Evolutionary conservation across 1,284 basidiomycete genomes (phyloP).

Genomic region (Tremellales sp.): DNA sequence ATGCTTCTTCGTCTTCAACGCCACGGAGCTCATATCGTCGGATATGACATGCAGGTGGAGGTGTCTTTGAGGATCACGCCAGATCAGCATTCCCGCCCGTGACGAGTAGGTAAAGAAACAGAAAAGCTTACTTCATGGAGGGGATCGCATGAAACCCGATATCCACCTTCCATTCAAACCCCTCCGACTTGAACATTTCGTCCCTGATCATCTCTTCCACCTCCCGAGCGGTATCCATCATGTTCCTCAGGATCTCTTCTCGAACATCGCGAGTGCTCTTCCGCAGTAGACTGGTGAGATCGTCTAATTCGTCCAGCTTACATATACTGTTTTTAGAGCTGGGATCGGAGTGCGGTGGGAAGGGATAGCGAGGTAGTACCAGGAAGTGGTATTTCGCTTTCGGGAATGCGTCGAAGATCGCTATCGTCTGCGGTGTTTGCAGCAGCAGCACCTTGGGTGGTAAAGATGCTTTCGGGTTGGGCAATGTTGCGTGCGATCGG

Average conservation of each 20-base stretch:
- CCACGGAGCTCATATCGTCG: constrained; percentile 67
- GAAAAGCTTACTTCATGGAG: constrained; percentile 52
- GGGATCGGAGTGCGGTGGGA: constrained; percentile 25
- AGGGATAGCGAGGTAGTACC: constrained; percentile 61
- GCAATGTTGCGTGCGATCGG: constrained; percentile 58
- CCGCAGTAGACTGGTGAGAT: constrained; percentile 59
- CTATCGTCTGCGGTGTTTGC: constrained; percentile 60
- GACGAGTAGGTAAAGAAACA: constrained; percentile 32
- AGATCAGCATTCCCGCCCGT: neutral
- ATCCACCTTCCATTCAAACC: constrained; percentile 75
- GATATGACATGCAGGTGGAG: constrained; percentile 85
- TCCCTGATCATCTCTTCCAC: constrained; percentile 63
- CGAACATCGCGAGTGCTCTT: constrained; percentile 34
- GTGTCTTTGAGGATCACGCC: constrained; percentile 56
- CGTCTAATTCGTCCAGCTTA: constrained; percentile 52
- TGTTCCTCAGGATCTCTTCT: constrained; percentile 56
- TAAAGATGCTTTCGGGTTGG: constrained; percentile 54
- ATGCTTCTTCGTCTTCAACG: constrained; percentile 86
- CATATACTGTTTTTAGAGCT: constrained; percentile 16
- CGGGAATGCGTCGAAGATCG: constrained; percentile 78
- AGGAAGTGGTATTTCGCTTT: constrained; percentile 82
- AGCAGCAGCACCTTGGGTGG: constrained; percentile 62
- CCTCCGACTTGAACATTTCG: constrained; percentile 75
- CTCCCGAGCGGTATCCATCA: constrained; percentile 58
- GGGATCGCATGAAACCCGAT: constrained; percentile 82